Evolutionary conservation across 306 rosid genomes (phyloP), one percentile per base, ranked within the genome.

Genomic region (Medicago lupulina): DNA sequence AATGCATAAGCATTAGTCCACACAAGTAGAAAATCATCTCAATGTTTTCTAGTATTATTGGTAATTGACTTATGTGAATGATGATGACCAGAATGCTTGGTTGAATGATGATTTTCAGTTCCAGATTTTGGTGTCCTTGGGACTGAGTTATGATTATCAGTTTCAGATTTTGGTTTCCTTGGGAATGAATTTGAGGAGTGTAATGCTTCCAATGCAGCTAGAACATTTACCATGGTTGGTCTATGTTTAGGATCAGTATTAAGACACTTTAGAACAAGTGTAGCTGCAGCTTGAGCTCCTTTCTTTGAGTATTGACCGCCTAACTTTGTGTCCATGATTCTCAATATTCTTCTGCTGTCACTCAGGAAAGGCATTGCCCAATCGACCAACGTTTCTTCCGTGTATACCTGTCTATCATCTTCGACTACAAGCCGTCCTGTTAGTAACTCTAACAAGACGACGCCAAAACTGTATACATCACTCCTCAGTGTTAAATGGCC

Each of bases 391-490:
- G 93, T 87, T 68, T 95, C 96, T 31, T 87, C 93, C 0, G 80
- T 79, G 64, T 55, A 70, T 54, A 87, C 90, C 3, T 73, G 76
- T 57, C 68, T 85, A 8, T 89, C 91, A 0, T 80, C 86, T 12
- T 84, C 92, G 54, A 86, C 55, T 57, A 86, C 96, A 6, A 89
- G 85, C 65, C 85, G 85, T 78, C 98, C 97, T 1, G 96, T 82
- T 46, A 95, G 86, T 36, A 95, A 73, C 83, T 95, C 98, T 66
- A 95, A 76, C 69, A 92, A 58, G 58, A 95, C 91, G 0, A 95
- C 97, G 0, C 98, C 98, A 7, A 95, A 95, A 84, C 96, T 87
- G 88, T 92, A 95, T 49, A 95, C 97, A 71, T 95, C 98, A 67
- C 93, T 92, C 82, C 84, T 95, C 11, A 87, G 77, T 4, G 93